Conservation (phyloP, 192 early-diverging fungal genomes). For the Rhizophagus sp. region DNA sequence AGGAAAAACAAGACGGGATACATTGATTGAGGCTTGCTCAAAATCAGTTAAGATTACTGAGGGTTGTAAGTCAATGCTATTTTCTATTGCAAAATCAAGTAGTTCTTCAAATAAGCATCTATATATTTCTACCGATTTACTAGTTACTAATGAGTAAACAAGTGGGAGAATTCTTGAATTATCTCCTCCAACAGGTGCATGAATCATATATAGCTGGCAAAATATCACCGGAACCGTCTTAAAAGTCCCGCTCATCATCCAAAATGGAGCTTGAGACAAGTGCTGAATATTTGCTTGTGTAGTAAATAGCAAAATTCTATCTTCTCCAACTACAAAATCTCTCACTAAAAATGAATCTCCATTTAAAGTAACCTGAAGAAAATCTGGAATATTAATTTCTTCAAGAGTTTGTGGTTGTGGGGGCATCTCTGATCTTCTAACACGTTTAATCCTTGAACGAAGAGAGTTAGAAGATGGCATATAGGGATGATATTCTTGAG, state of each 20-base stretch:
- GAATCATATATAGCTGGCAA: too few species aligned
- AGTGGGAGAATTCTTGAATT: background rate
- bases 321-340: background rate
- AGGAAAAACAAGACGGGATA: background rate
- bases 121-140: background rate
- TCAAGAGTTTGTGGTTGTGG: background rate
- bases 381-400: constrained; percentile 3
- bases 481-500: too few species aligned
- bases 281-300: background rate
- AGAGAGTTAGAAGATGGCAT: too few species aligned
- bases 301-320: background rate
- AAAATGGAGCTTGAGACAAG: background rate
- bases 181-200: too few species aligned
- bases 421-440: background rate
- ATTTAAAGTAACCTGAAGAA: background rate
- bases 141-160: background rate
- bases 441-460: background rate
- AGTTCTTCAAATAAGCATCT: background rate
- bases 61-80: background rate
- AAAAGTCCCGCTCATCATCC: too few species aligned
- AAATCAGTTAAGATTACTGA: background rate
- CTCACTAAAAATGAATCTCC: background rate
- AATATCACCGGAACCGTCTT: too few species aligned
- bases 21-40: background rate
- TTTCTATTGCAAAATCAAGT: background rate